Conservation (phyloP, 2,329 filamentous ascomycete genomes). For the Cladophialophora chaetospira region DNA sequence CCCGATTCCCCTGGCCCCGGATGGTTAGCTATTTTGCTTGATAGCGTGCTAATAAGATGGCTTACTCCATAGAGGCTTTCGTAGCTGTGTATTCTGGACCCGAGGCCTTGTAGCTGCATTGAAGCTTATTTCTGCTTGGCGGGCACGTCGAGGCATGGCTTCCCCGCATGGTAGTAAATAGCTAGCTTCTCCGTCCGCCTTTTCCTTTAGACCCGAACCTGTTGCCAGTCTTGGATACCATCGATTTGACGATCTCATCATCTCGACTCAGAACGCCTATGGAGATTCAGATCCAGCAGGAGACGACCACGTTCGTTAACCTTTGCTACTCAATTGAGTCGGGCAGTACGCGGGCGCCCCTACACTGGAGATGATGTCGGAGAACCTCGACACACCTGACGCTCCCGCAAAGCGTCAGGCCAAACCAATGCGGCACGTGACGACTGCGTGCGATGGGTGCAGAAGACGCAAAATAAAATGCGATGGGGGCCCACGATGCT, state of each 20-base stretch:
- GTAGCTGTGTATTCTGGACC: too few relatives aligned
- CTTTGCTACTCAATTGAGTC: neutral
- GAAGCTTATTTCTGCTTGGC: neutral
- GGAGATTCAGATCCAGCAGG: neutral
- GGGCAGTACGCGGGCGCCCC: neutral
- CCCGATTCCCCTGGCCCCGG: too few relatives aligned
- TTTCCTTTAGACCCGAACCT: neutral
- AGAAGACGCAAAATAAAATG: conserved; percentile 34
- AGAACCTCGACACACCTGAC: neutral
- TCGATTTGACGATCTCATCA: neutral
- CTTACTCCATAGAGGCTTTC: too few relatives aligned
- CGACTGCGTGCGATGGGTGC: conserved; percentile 31
- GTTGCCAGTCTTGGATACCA: neutral
- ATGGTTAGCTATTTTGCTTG: too few relatives aligned
- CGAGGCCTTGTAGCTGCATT: neutral
- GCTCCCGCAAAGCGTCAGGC: conserved; percentile 11
- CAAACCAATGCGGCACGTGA: conserved; percentile 25
- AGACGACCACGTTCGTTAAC: neutral
- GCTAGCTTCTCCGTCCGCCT: neutral
- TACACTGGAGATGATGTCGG: neutral
- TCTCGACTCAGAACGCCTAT: neutral
- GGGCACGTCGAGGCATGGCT: neutral
- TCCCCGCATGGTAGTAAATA: conserved; percentile 3
- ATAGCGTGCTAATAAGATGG: too few relatives aligned
- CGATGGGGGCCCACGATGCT: conserved; percentile 33